Base-by-base conservation (phyloP, 106 monocot species). In the Acanthochlamys bracteata region DNA sequence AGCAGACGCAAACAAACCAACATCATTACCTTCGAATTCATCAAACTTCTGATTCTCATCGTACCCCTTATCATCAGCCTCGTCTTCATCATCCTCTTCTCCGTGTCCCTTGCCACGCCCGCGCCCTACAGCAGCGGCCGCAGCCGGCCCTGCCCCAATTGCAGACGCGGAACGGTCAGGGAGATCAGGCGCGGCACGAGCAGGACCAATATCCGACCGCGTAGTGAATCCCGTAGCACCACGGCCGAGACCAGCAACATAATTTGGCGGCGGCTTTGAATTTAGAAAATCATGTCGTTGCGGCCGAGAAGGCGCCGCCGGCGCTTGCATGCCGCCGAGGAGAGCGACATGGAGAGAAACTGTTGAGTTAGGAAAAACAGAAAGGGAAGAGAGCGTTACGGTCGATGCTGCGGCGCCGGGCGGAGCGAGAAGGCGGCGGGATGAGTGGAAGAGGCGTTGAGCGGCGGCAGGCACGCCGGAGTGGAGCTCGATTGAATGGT, bases 21-120 rank as follows among this genome's bases (percentile, higher is more conserved):
- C 81, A 52, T 96, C 90, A 51, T 96, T 96, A 12, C 95, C 95
- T 68, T 96, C 95, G 26, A 96, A 96, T 78, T 96, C 95, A 25
- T 96, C 95, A 39, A 96, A 96, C 76, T 96, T 96, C 83, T 96
- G 95, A 66, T 96, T 90, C 75, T 96, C 95, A 23, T 91, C 91
- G 25, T 96, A 96, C 9, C 96, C 96, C 78, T 96, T 96, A 22
- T 96, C 90, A 10, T 91, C 91, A 8, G 82, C 87, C 20, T 80
- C 95, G 0, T 80, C 95, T 11, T 84, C 95, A 2, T 85, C 66
- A 17, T 66, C 85, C 13, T 80, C 90, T 12, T 80, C 75, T 0
- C 65, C 80, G 0, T 46, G 82, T 1, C 74, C 73, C 53, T 69
- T 69, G 13, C 81, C 81, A 17, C 84, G 81, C 45, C 86, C 86